Evolutionary conservation across 176 grass and related monocot species (phyloP), one percentile per base, ranked within the genome.

Genomic region (Oryza glaberrima): DNA sequence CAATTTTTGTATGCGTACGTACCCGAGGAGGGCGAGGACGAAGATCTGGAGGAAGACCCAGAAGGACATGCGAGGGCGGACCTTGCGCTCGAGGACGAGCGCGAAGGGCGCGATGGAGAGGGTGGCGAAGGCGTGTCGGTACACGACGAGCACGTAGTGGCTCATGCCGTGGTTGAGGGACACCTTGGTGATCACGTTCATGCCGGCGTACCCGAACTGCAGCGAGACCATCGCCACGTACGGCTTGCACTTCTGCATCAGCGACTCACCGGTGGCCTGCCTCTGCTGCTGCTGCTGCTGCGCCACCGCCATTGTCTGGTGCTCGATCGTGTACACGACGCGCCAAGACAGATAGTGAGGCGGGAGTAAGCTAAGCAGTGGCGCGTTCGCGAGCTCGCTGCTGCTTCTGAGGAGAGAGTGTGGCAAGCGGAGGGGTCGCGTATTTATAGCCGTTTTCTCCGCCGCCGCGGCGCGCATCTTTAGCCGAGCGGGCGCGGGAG

Each of bases 131-230:
- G 90, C 97, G 72, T 94, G 97, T 23, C 97, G 89, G 72, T 99
- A 99, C n/a, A 99, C 97, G 52, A 99, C 97, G 49, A 99, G 93
- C 5, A 99, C 97, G 81, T 99, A 99, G 86, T 99, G 97, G 88
- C 94, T 94, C 93, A 99, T 94, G 34, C 97, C 97, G 72, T 88
- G 94, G 91, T 99, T 99, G 28, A 99, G 92, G 58, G 97, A 99
- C 76, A 99, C 94, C 90, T 99, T 99, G 75, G 97, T 99, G 88
- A 99, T 94, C 25, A 99, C 94, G 77, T 99, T 99, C 97, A 99
- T 99, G 13, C 97, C 97, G 20, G 97, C 97, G 69, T 99, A 99
- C 36, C 97, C 97, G 64, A 99, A 99, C 82, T 99, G 97, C 83
- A 99, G 88, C 44, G 97, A 99, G 76, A 94, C 86, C 97, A 99